Percentiles rank a stretch among this genome's conserved stretches.
These are phyloP conservation scores for Xerophyta viscosa DNA, from an alignment of 106 monocot genomes.

Conservation along the genomic window DNA sequence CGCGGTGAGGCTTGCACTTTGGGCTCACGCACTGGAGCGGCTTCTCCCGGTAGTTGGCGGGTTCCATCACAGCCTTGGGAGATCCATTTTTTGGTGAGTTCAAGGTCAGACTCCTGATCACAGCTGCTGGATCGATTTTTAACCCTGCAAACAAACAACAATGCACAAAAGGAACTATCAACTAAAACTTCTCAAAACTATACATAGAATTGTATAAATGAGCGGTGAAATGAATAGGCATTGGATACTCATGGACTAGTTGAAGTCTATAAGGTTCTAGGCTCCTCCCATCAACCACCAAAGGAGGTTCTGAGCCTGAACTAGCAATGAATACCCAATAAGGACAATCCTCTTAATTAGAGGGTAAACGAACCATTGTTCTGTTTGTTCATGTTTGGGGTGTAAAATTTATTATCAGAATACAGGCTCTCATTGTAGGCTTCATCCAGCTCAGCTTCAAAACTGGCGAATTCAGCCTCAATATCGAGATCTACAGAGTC, in stretches of 20 bases:
- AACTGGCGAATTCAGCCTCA: slow-evolving; percentile 32
- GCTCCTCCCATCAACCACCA: no score
- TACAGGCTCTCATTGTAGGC: no score
- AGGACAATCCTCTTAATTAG: no score
- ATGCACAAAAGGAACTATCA: no score
- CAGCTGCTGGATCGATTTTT: slow-evolving; percentile 25
- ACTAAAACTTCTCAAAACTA: no score
- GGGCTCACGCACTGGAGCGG: slow-evolving; percentile 45
- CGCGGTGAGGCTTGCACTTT: slow-evolving; percentile 31
- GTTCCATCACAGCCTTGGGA: slow-evolving; percentile 10
- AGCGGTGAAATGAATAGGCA: no score
- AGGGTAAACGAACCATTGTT: neutral
- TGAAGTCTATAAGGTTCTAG: no score
- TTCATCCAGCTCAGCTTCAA: slow-evolving; percentile 20
- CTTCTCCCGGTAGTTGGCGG: slow-evolving; percentile 44
- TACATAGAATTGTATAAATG: no score
- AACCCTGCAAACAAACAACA: neutral
- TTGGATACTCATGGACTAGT: no score
- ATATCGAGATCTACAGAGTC: slow-evolving; percentile 69
- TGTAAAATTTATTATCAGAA: neutral
- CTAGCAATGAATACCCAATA: no score
- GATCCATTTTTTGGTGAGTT: slow-evolving; percentile 36
- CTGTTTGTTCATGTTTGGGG: neutral
- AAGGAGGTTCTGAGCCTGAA: no score
- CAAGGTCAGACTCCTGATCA: slow-evolving; percentile 45